Evolutionary conservation across 2,329 filamentous ascomycete species (phyloP), one percentile per base, ranked within the genome.

Genomic region (Penicillium decumbens): DNA sequence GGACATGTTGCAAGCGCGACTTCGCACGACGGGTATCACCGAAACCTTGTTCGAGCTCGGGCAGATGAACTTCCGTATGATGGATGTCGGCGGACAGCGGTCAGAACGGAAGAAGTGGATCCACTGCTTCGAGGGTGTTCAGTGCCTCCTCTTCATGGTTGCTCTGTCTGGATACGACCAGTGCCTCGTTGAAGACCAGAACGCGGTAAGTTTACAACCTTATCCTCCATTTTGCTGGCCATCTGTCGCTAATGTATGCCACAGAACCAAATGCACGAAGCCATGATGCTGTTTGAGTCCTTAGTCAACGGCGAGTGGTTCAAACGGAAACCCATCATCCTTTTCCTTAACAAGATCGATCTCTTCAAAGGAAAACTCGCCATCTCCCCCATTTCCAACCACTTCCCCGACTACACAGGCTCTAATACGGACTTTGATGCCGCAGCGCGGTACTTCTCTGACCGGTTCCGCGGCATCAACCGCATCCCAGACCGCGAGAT

Each of bases 41-140:
- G 92, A 97, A 72, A 95, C 91, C 2, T 81, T 92, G 55, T 97
- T 97, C 70, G 89, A 95, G 69, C 80, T 95, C 12, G 90, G 90
- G 53, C 86, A 92, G 65, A 80, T 96, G 62, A 95, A 90, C 56
- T 96, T 96, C 74, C 87, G 90, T 63, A 96, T 97, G 90, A 95
- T 95, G 71, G 90, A 95, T 65, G 90, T 95, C 41, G 90, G 90
- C 68, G 90, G 90, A 50, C 90, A 95, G 69, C 80, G 90, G 62
- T 95, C 90, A 25, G 90, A 95, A 72, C 86, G 90, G 55, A 95
- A 95, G 80, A 95, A 95, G 77, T 95, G 90, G 90, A 95, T 95
- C 56, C 90, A 95, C 70, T 93, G 90, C 67, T 95, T 95, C 67
- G 90, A 95, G 69, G 93, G 93, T 57, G 90, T 95, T 55, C 90